Base-by-base conservation (phyloP, 192 early-diverging fungal species). In the Pilaira anomala region DNA sequence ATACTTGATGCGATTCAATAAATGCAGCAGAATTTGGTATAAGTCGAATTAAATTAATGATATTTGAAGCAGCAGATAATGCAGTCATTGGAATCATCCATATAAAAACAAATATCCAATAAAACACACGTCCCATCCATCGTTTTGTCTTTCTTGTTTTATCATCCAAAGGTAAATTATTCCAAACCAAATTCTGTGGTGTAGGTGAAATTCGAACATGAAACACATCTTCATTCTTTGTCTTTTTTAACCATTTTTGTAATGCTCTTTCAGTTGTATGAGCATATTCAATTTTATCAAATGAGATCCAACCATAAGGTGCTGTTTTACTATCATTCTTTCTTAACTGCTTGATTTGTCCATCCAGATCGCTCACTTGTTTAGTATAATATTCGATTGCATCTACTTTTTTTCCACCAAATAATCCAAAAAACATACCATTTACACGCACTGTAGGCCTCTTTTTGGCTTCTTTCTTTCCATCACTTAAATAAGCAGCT, bases 161-260 rank as follows among this genome's bases (percentile, higher is more conserved):
- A 19, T 77, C 73, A 11, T 80, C 74, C 76, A 86, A 76, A 40
- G 79, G 74, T 36, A 84, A 75, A 59, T 92, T 92, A 50, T 71
- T 73, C 90, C 90, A 92, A 60, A 92, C 86, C 13, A 92, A 76
- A 68, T 92, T 87, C 44, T 83, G 78, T 42, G 90, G 86, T 24
- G 79, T 73, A 39, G 90, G 88, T 9, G 90, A 80, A 54, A 85
- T 63, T 16, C 71, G 59, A 7, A 78, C 50, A 26, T 76, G 63
- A 11, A 76, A 77, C 7, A 67, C 62, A 33, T 56, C 44, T 7
- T 30, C 45, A 11, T 62, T 58, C 19, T 52, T 22, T 14, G 28
- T 25, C 22, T 52, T 25, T 13, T 48, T 44, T 4, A 26, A 26
- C 36, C 62, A 49, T n/a, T 63, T 62, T 26, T 57, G 46, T 21